Evolutionary conservation across 2,329 filamentous ascomycete species (phyloP).

Genomic region (Diplodia mutila): DNA sequence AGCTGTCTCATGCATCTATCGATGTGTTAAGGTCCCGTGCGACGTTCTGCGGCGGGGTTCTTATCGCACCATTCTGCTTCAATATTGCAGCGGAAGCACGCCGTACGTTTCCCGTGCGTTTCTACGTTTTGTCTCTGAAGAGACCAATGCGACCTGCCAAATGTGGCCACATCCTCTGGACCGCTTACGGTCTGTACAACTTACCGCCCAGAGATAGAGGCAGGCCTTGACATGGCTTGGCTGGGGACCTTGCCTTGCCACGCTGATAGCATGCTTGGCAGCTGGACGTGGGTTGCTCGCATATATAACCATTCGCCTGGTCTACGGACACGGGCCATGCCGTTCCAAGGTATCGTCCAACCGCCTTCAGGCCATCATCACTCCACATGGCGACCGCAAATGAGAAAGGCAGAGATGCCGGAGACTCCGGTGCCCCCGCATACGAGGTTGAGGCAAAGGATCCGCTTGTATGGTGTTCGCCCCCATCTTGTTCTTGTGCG

Average conservation of each 20-base stretch:
- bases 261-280: neutral
- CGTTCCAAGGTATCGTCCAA: neutral
- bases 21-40: neutral
- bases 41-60: too few relatives aligned
- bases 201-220: neutral
- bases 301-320: neutral
- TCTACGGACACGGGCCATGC: neutral
- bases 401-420: neutral
- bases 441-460: neutral
- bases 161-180: neutral
- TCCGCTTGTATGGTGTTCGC: neutral
- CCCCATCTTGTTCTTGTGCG: neutral
- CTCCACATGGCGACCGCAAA: neutral
- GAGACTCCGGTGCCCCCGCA: neutral
- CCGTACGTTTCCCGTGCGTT: neutral
- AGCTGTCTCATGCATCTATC: neutral
- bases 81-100: conserved; percentile 12
- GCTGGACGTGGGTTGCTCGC: neutral
- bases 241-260: neutral
- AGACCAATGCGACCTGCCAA: neutral
- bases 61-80: conserved; percentile 4
- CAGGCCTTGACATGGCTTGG: neutral
- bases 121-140: neutral
- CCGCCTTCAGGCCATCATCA: neutral
- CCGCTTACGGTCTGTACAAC: neutral